Conservation (phyloP, 208 protist genomes). For the Kentomonas sorsogonicus region DNA sequence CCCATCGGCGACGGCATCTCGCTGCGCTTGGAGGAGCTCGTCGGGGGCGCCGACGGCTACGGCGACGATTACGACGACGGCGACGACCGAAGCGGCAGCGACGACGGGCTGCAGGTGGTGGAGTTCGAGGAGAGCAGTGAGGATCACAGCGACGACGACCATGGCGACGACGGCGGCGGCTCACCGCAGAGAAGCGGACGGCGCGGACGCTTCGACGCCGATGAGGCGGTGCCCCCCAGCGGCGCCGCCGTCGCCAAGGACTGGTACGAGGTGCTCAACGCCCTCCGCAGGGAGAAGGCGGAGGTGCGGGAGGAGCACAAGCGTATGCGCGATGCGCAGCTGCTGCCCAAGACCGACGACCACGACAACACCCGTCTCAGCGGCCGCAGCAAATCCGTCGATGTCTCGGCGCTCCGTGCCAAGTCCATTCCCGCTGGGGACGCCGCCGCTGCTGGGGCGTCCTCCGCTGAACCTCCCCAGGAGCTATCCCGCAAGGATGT, state of each 20-base stretch:
- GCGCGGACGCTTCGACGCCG: too few species aligned
- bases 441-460: neutral
- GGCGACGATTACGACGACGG: conserved; percentile 16
- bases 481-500: conserved; percentile 43
- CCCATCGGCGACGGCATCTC: conserved; percentile 54
- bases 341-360: too few species aligned
- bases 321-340: conserved; percentile 4
- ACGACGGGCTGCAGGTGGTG: neutral
- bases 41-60: conserved; percentile 35
- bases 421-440: neutral
- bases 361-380: too few species aligned
- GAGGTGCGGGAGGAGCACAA: conserved; percentile 15
- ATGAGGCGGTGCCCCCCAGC: conserved; percentile 13
- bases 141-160: neutral
- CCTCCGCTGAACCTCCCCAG: neutral
- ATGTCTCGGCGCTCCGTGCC: too few species aligned
- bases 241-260: conserved; percentile 22
- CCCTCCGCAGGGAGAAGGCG: conserved; percentile 36
- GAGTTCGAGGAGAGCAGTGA: neutral
- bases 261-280: conserved; percentile 66
- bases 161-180: neutral
- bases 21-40: conserved; percentile 67
- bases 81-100: conserved; percentile 7
- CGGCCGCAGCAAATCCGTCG: too few species aligned
- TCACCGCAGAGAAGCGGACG: neutral